phyloP scores from a whole-genome alignment of 164 flowering plant genomes.

The Stephania yunnanensis region DNA sequence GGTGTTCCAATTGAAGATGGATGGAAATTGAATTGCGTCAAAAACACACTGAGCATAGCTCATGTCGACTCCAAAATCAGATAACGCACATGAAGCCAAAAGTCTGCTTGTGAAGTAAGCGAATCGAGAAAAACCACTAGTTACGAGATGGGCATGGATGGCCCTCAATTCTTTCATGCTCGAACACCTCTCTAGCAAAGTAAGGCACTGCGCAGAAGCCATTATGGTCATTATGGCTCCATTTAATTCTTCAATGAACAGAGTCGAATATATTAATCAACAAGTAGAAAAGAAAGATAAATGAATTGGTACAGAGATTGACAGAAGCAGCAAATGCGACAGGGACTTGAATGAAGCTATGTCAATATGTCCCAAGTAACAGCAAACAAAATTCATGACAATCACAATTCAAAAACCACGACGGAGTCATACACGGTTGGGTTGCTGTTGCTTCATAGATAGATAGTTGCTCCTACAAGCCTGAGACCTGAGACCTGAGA shows the following conservation, averaged over 20 bases:
- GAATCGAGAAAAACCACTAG: constrained; percentile 12
- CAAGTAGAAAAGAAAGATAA: background rate
- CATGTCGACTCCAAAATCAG: constrained; percentile 8
- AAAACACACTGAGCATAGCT: constrained; percentile 13
- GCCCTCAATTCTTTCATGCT: constrained; percentile 11
- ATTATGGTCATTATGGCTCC: too few species aligned
- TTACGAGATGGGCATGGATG: constrained; percentile 13
- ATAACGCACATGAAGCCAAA: constrained; percentile 11
- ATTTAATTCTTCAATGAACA: too few species aligned
- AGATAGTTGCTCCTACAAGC: background rate
- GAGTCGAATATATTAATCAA: too few species aligned
- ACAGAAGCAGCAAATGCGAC: background rate
- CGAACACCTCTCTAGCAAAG: constrained; percentile 12
- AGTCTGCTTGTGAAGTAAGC: constrained; percentile 12
- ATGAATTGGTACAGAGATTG: background rate
- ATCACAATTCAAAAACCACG: background rate
- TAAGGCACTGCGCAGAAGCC: background rate
- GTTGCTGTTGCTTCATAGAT: background rate
- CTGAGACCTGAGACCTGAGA: too few species aligned
- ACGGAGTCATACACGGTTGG: too few species aligned
- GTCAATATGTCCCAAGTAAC: background rate
- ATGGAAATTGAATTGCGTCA: constrained; percentile 15
- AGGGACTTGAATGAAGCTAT: background rate
- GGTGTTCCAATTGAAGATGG: constrained; percentile 20
- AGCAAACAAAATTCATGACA: background rate